phyloP scores from a whole-genome alignment of 1,284 basidiomycete species.

The Pseudozyma flocculosa region DNA sequence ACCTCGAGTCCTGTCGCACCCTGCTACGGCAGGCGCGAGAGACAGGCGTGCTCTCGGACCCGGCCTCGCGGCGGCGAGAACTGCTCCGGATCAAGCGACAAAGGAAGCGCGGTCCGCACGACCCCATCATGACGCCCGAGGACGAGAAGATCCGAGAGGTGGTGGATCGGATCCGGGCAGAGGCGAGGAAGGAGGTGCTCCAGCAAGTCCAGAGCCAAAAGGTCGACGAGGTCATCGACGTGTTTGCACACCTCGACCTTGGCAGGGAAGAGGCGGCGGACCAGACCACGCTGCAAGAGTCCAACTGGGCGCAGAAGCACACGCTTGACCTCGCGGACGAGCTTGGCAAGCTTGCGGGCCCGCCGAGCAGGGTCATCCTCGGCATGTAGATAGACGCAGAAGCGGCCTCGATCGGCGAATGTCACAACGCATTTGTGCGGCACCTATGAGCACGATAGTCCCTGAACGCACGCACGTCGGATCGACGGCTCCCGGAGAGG shows the following conservation, averaged over 20 bases:
- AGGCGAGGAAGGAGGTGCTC: conserved; percentile 23
- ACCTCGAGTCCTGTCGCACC: conserved; percentile 20
- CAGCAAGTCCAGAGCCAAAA: neutral
- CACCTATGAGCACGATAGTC: too few species aligned
- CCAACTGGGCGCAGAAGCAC: neutral
- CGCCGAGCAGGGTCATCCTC: neutral
- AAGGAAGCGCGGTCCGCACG: too few species aligned
- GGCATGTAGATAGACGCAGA: too few species aligned
- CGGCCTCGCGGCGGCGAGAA: neutral
- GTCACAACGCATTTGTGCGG: too few species aligned
- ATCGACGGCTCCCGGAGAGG: too few species aligned
- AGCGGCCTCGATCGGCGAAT: too few species aligned
- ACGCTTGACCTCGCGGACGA: neutral
- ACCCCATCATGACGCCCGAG: conserved; percentile 3
- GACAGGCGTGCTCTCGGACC: conserved; percentile 19
- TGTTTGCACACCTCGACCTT: neutral
- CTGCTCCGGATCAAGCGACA: neutral
- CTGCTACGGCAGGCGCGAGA: conserved; percentile 25
- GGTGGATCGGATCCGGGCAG: conserved; percentile 30
- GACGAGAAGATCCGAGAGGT: conserved; percentile 33
- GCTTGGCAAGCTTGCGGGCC: neutral
- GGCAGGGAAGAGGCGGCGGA: neutral
- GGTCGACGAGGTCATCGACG: neutral
- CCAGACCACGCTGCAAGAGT: neutral
- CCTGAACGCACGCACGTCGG: too few species aligned